Evolutionary conservation across 352 stramenopile species (phyloP).

Genomic region (Aphanomyces invadans): DNA sequence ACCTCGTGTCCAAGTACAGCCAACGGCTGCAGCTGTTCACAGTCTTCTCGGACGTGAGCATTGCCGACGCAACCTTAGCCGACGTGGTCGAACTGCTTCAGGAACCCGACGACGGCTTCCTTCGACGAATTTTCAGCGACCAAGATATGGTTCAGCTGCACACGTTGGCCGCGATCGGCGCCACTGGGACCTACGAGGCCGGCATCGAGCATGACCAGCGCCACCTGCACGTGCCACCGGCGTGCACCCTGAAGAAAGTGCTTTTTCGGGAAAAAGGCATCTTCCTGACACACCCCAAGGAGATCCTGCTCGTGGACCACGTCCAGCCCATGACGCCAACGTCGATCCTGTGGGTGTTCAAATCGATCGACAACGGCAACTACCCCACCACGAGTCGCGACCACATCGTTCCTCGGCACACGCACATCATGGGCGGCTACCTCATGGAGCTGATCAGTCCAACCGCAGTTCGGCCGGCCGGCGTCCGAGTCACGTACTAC

Average conservation of each 20-base stretch:
- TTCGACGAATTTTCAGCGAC: constrained; percentile 4
- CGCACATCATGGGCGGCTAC: constrained; percentile 8
- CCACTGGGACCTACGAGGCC: not conserved
- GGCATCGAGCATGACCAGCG: not conserved
- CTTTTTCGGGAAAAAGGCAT: constrained; percentile 3
- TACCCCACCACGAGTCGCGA: constrained; percentile 1
- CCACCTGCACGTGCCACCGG: not conserved
- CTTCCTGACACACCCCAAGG: constrained; percentile 1
- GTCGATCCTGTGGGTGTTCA: constrained; percentile 7
- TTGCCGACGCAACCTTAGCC: not conserved
- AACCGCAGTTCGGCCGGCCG: not conserved
- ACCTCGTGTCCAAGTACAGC: constrained; percentile 19
- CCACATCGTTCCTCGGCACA: constrained; percentile 14
- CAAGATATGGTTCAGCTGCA: not conserved
- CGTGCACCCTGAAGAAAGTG: constrained; percentile 18
- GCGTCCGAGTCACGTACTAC: constrained; percentile 13
- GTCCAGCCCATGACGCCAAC: constrained; percentile 15
- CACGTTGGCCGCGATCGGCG: not conserved
- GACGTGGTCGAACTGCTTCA: constrained; percentile 1
- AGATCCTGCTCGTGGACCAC: constrained; percentile 21
- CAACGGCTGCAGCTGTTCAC: constrained; percentile 19
- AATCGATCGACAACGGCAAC: constrained; percentile 20
- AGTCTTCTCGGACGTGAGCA: not conserved
- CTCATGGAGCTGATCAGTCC: not conserved
- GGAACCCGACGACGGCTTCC: constrained; percentile 5